These are phyloP conservation scores for Nemania sp. DNA, from an alignment of 2,329 filamentous ascomycete genomes.

Conservation along the genomic window DNA sequence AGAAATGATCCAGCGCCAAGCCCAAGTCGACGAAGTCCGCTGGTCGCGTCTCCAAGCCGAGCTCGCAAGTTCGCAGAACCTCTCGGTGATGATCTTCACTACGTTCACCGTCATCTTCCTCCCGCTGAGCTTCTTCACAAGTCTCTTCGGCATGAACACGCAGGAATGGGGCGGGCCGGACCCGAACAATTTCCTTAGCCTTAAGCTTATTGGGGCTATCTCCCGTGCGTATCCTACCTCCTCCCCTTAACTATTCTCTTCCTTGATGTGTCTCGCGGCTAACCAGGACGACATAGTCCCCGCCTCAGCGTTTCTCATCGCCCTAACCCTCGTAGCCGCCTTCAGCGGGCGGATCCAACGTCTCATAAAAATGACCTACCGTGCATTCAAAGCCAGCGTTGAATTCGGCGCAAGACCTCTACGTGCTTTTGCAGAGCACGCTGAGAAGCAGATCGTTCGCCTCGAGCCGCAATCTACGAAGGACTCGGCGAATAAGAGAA, in stretches of 20 bases:
- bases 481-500: conserved; percentile 43
- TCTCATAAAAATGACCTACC: conserved; percentile 47
- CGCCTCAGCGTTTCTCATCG: conserved; percentile 62
- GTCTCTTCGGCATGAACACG: conserved; percentile 74
- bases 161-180: conserved; percentile 66
- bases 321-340: conserved; percentile 64
- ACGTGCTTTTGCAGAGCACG: conserved; percentile 15
- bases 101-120: conserved; percentile 73
- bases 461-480: conserved; percentile 48
- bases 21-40: conserved; percentile 74
- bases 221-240: conserved; percentile 51
- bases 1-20: conserved; percentile 75
- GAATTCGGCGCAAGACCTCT: conserved; percentile 42
- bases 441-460: conserved; percentile 38
- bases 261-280: background rate
- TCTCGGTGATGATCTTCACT: conserved; percentile 75
- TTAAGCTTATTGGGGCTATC: conserved; percentile 61
- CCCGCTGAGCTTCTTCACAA: conserved; percentile 73
- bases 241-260: conserved; percentile 22
- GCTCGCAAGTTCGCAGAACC: conserved; percentile 70
- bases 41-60: conserved; percentile 72
- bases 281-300: conserved; percentile 53
- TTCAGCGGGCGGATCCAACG: conserved; percentile 63
- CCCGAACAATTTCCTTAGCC: conserved; percentile 55
- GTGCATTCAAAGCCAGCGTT: conserved; percentile 21